Conservation (phyloP, 2,329 filamentous ascomycete genomes). For the Nigrospora osmanthi region DNA sequence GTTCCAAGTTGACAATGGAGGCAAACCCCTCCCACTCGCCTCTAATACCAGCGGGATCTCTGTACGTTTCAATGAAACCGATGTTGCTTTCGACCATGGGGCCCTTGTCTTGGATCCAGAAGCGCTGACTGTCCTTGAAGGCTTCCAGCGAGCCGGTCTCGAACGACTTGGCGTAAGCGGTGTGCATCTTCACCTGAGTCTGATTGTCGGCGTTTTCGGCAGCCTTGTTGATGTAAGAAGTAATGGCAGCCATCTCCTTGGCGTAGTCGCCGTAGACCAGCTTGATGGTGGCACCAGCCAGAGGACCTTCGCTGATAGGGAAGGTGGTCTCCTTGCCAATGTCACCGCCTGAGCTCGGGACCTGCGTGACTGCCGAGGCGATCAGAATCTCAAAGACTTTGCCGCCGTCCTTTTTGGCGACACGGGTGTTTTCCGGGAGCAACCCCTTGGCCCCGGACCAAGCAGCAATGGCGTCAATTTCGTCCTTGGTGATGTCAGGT, state of each 20-base stretch:
- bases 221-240: slow-evolving; percentile 60
- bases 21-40: slow-evolving; percentile 85
- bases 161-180: slow-evolving; percentile 68
- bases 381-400: slow-evolving; percentile 63
- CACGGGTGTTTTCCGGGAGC: slow-evolving; percentile 68
- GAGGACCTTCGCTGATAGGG: slow-evolving; percentile 46
- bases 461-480: slow-evolving; percentile 65
- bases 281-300: slow-evolving; percentile 61
- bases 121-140: slow-evolving; percentile 73
- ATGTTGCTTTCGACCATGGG: slow-evolving; percentile 75
- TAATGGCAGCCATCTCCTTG: slow-evolving; percentile 62
- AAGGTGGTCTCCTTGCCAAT: slow-evolving; percentile 59
- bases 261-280: slow-evolving; percentile 70
- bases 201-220: slow-evolving; percentile 65
- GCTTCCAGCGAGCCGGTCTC: slow-evolving; percentile 64
- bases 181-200: slow-evolving; percentile 54
- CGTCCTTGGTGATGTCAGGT: slow-evolving; percentile 62
- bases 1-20: slow-evolving; percentile 79
- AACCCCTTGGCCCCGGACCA: slow-evolving; percentile 67
- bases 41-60: slow-evolving; percentile 72
- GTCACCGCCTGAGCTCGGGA: slow-evolving; percentile 59
- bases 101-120: slow-evolving; percentile 77
- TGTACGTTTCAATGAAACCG: slow-evolving; percentile 80
- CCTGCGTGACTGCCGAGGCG: slow-evolving; percentile 54
- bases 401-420: slow-evolving; percentile 57